Evolutionary conservation across 2,329 filamentous ascomycete genomes (phyloP).

Genomic region (Drechslera avenae): DNA sequence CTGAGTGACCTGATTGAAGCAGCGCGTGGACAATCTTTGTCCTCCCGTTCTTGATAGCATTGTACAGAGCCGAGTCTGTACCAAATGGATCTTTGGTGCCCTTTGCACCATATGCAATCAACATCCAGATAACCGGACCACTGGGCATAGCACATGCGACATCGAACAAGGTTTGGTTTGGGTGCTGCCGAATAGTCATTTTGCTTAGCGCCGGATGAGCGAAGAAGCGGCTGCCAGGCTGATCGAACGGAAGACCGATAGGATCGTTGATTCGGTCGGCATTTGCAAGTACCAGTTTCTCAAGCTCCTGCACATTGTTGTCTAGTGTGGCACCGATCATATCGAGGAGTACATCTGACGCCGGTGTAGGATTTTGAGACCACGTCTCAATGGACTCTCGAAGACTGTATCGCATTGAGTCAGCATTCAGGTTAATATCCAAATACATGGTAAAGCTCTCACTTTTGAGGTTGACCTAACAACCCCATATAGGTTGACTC

Average conservation of each 20-base stretch:
- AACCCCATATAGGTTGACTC: slow-evolving; percentile 19
- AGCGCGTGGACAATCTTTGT: slow-evolving; percentile 37
- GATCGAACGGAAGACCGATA: slow-evolving; percentile 38
- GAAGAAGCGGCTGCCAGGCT: slow-evolving; percentile 28
- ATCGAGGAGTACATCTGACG: slow-evolving; percentile 27
- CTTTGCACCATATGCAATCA: slow-evolving; percentile 36
- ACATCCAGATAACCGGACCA: slow-evolving; percentile 31
- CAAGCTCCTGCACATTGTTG: slow-evolving; percentile 30
- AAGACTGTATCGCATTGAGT: slow-evolving; percentile 16
- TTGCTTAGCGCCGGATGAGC: slow-evolving; percentile 31
- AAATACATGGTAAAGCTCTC: neutral
- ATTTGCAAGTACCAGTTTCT: slow-evolving; percentile 32
- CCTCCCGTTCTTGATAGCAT: slow-evolving; percentile 44
- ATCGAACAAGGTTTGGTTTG: slow-evolving; percentile 40
- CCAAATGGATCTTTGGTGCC: slow-evolving; percentile 40
- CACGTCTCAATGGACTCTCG: slow-evolving; percentile 19
- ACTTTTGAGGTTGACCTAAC: slow-evolving; percentile 17
- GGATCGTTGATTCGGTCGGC: slow-evolving; percentile 36
- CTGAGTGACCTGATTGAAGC: slow-evolving; percentile 26
- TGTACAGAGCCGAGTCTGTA: slow-evolving; percentile 41
- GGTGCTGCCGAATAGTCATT: slow-evolving; percentile 40
- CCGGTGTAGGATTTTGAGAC: slow-evolving; percentile 15
- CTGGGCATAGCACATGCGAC: slow-evolving; percentile 40
- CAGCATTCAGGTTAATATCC: neutral
- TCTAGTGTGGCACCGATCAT: slow-evolving; percentile 39